Base-by-base conservation (phyloP, 2,329 filamentous ascomycete species). In the Nothopassalora personata region DNA sequence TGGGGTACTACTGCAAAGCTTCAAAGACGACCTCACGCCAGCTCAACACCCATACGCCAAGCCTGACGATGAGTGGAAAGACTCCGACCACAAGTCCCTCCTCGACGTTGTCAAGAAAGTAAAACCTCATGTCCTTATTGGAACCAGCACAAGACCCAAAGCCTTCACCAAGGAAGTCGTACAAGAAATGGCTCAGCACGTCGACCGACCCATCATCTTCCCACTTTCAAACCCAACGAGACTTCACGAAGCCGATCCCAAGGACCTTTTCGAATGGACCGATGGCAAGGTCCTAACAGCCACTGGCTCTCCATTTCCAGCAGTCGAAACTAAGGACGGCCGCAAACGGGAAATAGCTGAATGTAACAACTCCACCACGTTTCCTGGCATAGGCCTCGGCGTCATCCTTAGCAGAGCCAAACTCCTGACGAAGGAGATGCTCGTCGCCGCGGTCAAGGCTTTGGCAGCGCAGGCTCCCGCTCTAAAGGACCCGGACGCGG, bases 301-400 rank as follows among this genome's bases (percentile, higher is more conserved):
- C 0, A 96, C 91, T 0, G 91, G 91, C 4, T 90, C 87, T 8
- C 91, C 91, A 0, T 96, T 95, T 71, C 80, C 83, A 1, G 87
- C 91, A 0, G 89, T 94, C 13, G 82, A 82, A 53, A 59, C 53
- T 5, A 82, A 81, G 55, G 74, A 80, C 15, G 82, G 82, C 0
- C 76, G 75, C 46, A 76, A 79, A 66, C 80, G 81, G 56, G 81
- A 84, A 46, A 79, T 86, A 18, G 90, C 90, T 27, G 91, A 96
- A 73, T 96, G 91, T 76, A 96, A 96, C 76, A 96, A 96, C 75
- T 88, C 86, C 0, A 89, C 89, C 34, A 88, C 88, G 15, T 96
- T 95, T 73, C 91, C 91, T 0, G 90, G 90, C 0, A 93, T 96
- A 59, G 91, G 90, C 0, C 85, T 96, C 0, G 91, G 90, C 10